phyloP scores from a whole-genome alignment of 2,329 filamentous ascomycete species.

The Cytospora leucostoma region DNA sequence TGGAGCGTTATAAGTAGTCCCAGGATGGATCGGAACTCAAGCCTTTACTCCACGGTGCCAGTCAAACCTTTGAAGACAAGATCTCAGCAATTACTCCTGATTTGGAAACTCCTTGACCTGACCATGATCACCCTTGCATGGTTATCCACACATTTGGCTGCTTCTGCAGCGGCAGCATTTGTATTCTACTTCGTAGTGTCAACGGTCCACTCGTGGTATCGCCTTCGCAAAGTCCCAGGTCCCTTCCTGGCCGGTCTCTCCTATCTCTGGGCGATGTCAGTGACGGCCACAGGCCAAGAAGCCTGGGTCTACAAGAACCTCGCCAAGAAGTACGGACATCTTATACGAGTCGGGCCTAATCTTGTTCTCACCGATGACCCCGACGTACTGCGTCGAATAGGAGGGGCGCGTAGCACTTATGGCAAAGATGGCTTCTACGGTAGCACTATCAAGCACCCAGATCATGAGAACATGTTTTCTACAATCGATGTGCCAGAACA shows the following conservation, averaged over 20 bases:
- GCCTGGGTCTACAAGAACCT: constrained; percentile 31
- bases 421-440: constrained; percentile 26
- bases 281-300: constrained; percentile 31
- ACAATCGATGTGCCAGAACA: constrained; percentile 31
- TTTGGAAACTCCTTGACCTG: too few species aligned
- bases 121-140: background rate
- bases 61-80: background rate
- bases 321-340: constrained; percentile 32
- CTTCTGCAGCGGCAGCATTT: background rate
- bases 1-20: too few species aligned
- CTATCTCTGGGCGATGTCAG: constrained; percentile 36
- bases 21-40: too few species aligned
- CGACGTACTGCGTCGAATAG: constrained; percentile 36
- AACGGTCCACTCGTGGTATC: constrained; percentile 15
- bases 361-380: constrained; percentile 40
- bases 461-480: constrained; percentile 21
- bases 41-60: too few species aligned
- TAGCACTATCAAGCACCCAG: constrained; percentile 1
- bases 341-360: constrained; percentile 40
- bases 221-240: constrained; percentile 34
- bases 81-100: background rate
- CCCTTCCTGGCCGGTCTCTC: constrained; percentile 36
- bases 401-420: constrained; percentile 36
- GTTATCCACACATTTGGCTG: background rate
- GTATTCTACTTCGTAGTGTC: constrained; percentile 1